Conservation (phyloP, 164 flowering plant genomes). For the Brasenia schreberi region DNA sequence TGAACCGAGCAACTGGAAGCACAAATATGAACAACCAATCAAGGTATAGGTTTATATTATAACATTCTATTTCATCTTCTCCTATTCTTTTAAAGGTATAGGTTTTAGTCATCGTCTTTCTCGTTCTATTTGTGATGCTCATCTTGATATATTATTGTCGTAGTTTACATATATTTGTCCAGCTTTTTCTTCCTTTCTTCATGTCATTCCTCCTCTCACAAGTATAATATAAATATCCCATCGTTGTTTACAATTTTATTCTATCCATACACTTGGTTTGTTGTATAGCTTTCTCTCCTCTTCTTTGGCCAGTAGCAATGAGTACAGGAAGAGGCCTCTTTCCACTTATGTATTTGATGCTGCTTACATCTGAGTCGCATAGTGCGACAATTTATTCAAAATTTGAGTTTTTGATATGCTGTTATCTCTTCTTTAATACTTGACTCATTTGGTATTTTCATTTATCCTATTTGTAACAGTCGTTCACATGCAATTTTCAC, state of each 20-base stretch:
- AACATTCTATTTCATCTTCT: not conserved
- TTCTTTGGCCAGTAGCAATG: no score
- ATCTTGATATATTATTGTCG: no score
- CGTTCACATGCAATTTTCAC: conserved; percentile 99
- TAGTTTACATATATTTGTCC: no score
- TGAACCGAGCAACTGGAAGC: conserved; percentile 93
- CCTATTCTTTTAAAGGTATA: not conserved
- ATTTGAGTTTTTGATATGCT: no score
- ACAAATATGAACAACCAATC: conserved; percentile 99
- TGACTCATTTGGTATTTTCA: not conserved
- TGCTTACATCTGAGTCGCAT: no score
- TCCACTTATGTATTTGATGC: no score
- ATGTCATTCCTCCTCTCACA: not conserved
- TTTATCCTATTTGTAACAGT: conserved; percentile 24
- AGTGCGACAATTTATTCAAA: no score
- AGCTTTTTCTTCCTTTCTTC: no score
- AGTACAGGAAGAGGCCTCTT: no score
- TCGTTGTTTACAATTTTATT: not conserved
- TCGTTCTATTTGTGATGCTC: not conserved
- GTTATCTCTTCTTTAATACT: no score
- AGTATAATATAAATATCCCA: not conserved
- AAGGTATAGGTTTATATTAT: no score
- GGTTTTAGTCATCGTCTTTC: not conserved
- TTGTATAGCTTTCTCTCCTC: conserved; percentile 1
- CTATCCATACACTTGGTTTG: not conserved